Conservation (phyloP, 192 early-diverging fungal genomes). For the Mortierella alpina region DNA sequence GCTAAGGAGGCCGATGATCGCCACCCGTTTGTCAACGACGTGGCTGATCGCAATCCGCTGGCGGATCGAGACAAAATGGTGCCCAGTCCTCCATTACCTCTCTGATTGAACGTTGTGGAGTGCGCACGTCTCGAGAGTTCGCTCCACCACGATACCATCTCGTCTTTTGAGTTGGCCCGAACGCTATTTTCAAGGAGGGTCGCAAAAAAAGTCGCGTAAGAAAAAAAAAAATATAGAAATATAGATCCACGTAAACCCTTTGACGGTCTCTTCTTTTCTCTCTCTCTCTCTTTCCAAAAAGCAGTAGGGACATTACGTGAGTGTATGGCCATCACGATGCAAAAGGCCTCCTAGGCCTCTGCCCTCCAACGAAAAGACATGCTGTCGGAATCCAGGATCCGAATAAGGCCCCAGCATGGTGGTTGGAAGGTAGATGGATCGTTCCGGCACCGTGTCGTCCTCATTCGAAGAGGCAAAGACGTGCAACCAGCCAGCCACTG, state of each 20-base stretch:
- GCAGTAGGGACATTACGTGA: constrained; percentile 25
- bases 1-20: too few species aligned
- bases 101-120: constrained; percentile 18
- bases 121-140: constrained; percentile 36
- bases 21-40: neutral
- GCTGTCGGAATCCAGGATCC: constrained; percentile 28
- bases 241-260: neutral
- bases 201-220: neutral
- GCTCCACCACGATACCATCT: constrained; percentile 42
- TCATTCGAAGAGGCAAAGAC: constrained; percentile 41
- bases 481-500: constrained; percentile 57
- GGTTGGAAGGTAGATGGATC: constrained; percentile 57
- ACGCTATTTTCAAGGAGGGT: constrained; percentile 7
- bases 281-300: neutral
- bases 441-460: constrained; percentile 43
- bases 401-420: constrained; percentile 34
- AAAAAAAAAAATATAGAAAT: too few species aligned
- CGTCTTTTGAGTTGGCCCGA: constrained; percentile 41
- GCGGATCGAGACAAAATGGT: constrained; percentile 9
- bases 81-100: neutral
- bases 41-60: constrained; percentile 1
- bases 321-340: constrained; percentile 38
- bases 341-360: constrained; percentile 40
- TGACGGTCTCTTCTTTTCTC: too few species aligned
- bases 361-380: constrained; percentile 46